Evolutionary conservation across 306 rosid species (phyloP).

Genomic region (Vachellia pachyceras): DNA sequence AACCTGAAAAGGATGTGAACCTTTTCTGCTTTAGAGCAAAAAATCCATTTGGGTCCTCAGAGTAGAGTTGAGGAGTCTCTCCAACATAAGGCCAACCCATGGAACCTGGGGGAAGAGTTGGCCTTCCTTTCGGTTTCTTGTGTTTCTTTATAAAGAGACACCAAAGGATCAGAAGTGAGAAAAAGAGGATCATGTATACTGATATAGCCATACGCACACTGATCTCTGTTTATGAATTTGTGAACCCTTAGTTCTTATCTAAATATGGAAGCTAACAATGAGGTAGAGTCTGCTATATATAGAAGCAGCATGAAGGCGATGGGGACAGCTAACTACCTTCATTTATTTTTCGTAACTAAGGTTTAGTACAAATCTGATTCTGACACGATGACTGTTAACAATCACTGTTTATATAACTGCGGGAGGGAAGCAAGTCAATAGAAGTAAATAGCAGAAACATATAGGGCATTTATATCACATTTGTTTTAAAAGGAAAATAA

Average conservation of each 20-base stretch:
- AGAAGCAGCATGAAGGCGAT: constrained; percentile 22
- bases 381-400: background rate
- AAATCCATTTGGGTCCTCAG: constrained; percentile 77
- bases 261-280: constrained; percentile 10
- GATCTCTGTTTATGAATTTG: constrained; percentile 6
- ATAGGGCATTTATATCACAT: background rate
- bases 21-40: constrained; percentile 76
- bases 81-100: constrained; percentile 90
- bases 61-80: constrained; percentile 83
- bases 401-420: too few species aligned
- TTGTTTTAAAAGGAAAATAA: background rate
- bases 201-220: constrained; percentile 50
- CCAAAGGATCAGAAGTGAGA: constrained; percentile 45
- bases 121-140: constrained; percentile 1
- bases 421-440: too few species aligned
- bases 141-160: constrained; percentile 44
- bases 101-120: constrained; percentile 89
- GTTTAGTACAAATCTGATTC: background rate
- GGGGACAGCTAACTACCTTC: background rate
- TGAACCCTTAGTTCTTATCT: background rate
- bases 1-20: constrained; percentile 40
- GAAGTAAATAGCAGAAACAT: background rate
- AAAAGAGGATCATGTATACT: constrained; percentile 48
- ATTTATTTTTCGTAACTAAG: background rate
- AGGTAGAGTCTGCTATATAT: constrained; percentile 33